Conservation (phyloP, 441 rosid genomes). For the Pelargonium myrrhifolium region DNA sequence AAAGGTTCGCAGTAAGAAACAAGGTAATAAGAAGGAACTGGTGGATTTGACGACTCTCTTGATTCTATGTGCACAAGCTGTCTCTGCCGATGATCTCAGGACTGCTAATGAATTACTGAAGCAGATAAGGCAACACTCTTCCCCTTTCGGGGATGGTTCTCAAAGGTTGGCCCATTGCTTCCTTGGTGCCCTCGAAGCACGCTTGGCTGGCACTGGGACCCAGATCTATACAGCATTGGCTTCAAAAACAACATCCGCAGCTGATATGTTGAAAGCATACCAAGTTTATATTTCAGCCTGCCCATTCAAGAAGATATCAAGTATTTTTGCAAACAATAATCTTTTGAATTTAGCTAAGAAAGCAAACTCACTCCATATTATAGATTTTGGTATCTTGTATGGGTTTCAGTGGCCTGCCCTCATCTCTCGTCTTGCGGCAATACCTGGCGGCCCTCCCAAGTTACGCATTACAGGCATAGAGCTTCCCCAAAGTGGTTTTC, state of each 20-base stretch:
- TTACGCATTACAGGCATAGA: slow-evolving; percentile 54
- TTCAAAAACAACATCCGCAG: slow-evolving; percentile 12
- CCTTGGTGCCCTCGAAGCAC: slow-evolving; percentile 29
- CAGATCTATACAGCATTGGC: slow-evolving; percentile 11
- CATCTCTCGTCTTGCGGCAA: slow-evolving; percentile 34
- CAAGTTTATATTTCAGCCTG: slow-evolving; percentile 21
- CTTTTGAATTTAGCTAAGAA: slow-evolving; percentile 22
- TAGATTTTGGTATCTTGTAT: slow-evolving; percentile 32
- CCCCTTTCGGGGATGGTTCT: slow-evolving; percentile 24
- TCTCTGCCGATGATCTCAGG: slow-evolving; percentile 25
- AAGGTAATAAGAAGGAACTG: slow-evolving; percentile 16
- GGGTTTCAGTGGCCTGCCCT: slow-evolving; percentile 56
- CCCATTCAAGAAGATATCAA: slow-evolving; percentile 37
- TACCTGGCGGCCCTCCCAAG: slow-evolving; percentile 33
- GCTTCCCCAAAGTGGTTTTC: slow-evolving; percentile 43
- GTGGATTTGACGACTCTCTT: slow-evolving; percentile 42
- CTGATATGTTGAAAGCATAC: slow-evolving; percentile 21
- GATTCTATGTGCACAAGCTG: slow-evolving; percentile 46
- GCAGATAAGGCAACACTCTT: slow-evolving; percentile 27
- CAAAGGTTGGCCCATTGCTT: slow-evolving; percentile 29
- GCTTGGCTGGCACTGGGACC: slow-evolving; percentile 22
- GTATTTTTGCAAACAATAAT: slow-evolving; percentile 30
- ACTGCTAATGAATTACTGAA: slow-evolving; percentile 21
- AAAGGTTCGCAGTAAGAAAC: slow-evolving; percentile 24
- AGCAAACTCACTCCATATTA: slow-evolving; percentile 35